phyloP scores from a whole-genome alignment of 2,329 filamentous ascomycete genomes.

The Microdochium nivale region DNA sequence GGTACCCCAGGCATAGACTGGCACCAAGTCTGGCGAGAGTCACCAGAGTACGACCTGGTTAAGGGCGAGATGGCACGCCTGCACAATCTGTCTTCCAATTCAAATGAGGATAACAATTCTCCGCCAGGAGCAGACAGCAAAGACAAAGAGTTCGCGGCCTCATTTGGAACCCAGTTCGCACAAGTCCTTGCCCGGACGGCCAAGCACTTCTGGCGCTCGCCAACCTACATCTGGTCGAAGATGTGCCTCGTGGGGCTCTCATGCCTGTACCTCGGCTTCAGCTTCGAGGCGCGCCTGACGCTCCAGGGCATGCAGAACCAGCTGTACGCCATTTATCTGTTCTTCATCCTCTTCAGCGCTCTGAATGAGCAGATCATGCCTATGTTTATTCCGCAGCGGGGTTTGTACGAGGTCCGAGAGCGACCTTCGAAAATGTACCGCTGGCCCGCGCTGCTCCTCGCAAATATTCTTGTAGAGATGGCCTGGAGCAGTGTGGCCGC shows the following conservation, averaged over 20 bases:
- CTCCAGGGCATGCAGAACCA: conserved; percentile 66
- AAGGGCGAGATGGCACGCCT: conserved; percentile 6
- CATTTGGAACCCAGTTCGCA: conserved; percentile 56
- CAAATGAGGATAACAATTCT: conserved; percentile 1
- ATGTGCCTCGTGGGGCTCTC: conserved; percentile 62
- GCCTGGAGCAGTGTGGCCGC: conserved; percentile 61
- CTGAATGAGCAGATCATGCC: conserved; percentile 68
- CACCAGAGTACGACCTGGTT: conserved; percentile 30
- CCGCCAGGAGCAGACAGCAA: conserved; percentile 4
- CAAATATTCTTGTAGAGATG: conserved; percentile 64
- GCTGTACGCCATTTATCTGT: conserved; percentile 68
- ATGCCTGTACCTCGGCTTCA: conserved; percentile 41
- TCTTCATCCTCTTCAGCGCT: conserved; percentile 65
- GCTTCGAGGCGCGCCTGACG: conserved; percentile 35
- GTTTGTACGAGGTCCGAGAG: conserved; percentile 71
- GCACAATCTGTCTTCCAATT: conserved; percentile 2
- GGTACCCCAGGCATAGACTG: conserved; percentile 28
- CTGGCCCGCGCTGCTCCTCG: conserved; percentile 64
- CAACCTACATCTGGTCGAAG: conserved; percentile 71
- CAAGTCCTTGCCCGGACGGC: conserved; percentile 63
- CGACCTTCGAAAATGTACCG: conserved; percentile 67
- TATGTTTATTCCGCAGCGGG: conserved; percentile 64
- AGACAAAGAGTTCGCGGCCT: conserved; percentile 67
- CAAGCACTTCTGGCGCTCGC: conserved; percentile 77
- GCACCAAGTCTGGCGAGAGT: conserved; percentile 35